These are phyloP conservation scores for Nymphaea thermarum DNA, from an alignment of 164 flowering plant species.

Conservation along the genomic window DNA sequence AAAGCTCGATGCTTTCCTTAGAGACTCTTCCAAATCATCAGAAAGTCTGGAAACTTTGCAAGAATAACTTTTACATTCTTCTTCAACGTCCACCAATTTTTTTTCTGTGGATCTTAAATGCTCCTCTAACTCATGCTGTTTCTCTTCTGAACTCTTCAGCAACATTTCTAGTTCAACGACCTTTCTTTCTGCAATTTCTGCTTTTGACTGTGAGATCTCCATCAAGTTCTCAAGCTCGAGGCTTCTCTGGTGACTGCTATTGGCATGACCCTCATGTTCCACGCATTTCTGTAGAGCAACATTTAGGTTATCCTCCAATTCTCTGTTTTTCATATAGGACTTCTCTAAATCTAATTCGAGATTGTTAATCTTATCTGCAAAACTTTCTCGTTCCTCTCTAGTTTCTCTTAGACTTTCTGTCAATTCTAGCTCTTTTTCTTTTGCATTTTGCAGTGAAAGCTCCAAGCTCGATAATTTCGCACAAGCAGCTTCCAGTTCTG, in stretches of 20 bases:
- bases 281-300: background rate
- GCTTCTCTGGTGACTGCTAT: background rate
- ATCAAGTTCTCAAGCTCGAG: background rate
- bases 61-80: constrained; percentile 30
- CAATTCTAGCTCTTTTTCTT: constrained; percentile 53
- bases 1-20: constrained; percentile 36
- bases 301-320: background rate
- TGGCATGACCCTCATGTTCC: constrained; percentile 1
- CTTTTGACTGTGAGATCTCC: constrained; percentile 25
- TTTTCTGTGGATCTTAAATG: constrained; percentile 43
- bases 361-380: background rate
- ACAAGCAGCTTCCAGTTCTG: constrained; percentile 47
- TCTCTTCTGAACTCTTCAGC: constrained; percentile 54
- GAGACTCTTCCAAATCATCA: constrained; percentile 46
- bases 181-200: constrained; percentile 47
- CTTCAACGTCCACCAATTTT: constrained; percentile 41
- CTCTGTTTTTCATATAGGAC: background rate
- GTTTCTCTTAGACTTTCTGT: constrained; percentile 27
- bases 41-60: constrained; percentile 42
- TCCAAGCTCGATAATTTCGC: constrained; percentile 49
- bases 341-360: background rate
- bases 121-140: constrained; percentile 71
- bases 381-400: constrained; percentile 45
- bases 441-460: constrained; percentile 36
- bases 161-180: constrained; percentile 56